Percentiles rank a stretch among this genome's conserved stretches.
Evolutionary conservation across 164 flowering plant genomes (phyloP).

Genomic region (Nelumbo lutea): DNA sequence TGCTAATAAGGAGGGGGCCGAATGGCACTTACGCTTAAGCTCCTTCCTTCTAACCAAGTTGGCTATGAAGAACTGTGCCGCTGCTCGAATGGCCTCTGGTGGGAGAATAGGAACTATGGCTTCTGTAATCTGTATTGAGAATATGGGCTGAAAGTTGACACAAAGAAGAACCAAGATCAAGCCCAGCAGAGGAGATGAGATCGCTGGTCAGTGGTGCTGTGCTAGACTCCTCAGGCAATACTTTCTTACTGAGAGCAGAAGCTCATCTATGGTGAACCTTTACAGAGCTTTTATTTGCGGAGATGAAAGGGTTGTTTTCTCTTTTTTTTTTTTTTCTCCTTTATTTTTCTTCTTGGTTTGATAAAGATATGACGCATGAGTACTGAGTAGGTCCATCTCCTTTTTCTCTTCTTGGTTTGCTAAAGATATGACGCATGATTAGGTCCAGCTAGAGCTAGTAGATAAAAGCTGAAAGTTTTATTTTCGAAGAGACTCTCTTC

Average conservation of each 20-base stretch:
- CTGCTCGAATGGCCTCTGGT: not conserved
- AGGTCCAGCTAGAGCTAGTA: too few species aligned
- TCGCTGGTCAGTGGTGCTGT: not conserved
- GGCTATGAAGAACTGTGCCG: constrained; percentile 33
- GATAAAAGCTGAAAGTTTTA: too few species aligned
- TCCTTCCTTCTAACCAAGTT: constrained; percentile 26
- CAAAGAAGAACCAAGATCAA: constrained; percentile 13
- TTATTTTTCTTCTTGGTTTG: too few species aligned
- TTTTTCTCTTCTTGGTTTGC: too few species aligned
- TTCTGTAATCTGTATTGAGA: constrained; percentile 3
- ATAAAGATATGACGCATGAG: too few species aligned
- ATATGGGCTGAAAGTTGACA: constrained; percentile 22
- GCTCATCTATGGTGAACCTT: not conserved
- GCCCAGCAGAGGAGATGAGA: not conserved
- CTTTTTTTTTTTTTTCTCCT: too few species aligned
- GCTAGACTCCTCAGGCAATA: not conserved
- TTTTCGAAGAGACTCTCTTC: too few species aligned
- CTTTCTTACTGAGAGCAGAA: not conserved
- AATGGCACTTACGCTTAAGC: constrained; percentile 29
- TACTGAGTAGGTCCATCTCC: too few species aligned
- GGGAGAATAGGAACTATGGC: too few species aligned
- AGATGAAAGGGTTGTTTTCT: too few species aligned
- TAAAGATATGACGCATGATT: too few species aligned
- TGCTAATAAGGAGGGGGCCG: constrained; percentile 46
- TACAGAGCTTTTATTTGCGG: too few species aligned